Base-by-base conservation (phyloP, 768 basidiomycete species). In the Rhodotorula taiwanensis region DNA sequence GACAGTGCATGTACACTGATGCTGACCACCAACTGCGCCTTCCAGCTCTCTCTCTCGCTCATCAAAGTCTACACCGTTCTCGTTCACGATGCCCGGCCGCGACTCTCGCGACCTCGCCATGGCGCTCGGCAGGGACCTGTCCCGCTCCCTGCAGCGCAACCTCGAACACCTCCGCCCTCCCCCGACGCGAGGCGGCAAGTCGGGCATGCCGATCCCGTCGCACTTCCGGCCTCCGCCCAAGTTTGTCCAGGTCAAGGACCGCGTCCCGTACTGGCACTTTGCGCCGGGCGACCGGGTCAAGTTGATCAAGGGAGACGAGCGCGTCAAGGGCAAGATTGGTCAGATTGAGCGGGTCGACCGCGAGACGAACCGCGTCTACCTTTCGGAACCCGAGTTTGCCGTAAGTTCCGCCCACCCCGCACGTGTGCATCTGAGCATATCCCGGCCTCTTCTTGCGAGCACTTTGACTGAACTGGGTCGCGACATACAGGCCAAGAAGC, bases 181-280 rank as follows among this genome's bases (percentile, higher is more conserved):
- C 15, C 55, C 67, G 0, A 57, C 58, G 20, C 64, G 49, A 18
- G 64, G 62, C 18, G 63, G 64, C 52, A 71, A 71, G 59, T 55
- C 56, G n/a, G 45, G 55, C 58, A 52, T 57, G 43, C 48, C 58
- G 34, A 63, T 71, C 58, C 70, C 70, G 7, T 57, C 64, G 23
- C 58, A 68, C 60, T 68, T 71, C 58, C 58, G 64, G 8, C 52
- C 57, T 3, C 41, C 34, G 42, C 63, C 67, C 18, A 39, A 30
- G 23, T 72, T 67, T 53, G 71, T 72, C 25, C 64, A 67, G 42
- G 57, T 66, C 57, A 70, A 72, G 60, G 71, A 72, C 54, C 71
- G 71, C 44, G 61, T 72, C 39, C 67, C 71, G 11, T 69, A 62
- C 60, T 72, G 71, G 71, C 61, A 72, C 58, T 47, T 72, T 58